Conservation (phyloP, 108 stramenopile genomes). For the Parietichytrium sp. region DNA sequence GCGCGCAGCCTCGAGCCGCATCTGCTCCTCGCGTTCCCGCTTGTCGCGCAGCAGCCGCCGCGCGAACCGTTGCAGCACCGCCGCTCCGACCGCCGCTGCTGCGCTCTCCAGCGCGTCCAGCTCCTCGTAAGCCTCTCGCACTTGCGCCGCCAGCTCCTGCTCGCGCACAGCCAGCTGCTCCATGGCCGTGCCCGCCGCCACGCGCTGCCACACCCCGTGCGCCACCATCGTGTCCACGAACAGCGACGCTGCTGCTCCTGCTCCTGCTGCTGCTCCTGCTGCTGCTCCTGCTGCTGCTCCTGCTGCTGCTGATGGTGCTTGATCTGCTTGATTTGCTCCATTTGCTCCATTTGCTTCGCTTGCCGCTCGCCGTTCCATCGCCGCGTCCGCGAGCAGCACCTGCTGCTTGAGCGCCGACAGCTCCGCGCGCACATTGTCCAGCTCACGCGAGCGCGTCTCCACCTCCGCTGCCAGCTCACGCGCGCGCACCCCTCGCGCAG, state of each 20-base stretch:
- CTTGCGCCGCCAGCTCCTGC: background rate
- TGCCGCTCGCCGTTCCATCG: too few relatives aligned
- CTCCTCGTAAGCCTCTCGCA: background rate
- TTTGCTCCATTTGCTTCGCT: too few relatives aligned
- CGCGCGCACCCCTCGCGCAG: background rate
- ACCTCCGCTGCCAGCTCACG: background rate
- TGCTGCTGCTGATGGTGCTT: too few relatives aligned
- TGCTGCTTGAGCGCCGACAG: background rate
- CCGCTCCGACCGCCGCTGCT: background rate
- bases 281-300: too few relatives aligned
- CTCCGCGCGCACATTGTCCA: background rate
- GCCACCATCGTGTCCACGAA: constrained; percentile 4
- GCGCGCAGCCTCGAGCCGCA: background rate
- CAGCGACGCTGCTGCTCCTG: background rate
- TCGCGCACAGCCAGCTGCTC: background rate
- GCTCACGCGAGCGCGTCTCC: background rate
- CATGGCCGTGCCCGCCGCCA: background rate
- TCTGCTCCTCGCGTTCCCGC: background rate
- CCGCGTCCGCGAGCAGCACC: too few relatives aligned
- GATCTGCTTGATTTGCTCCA: too few relatives aligned
- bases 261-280: too few relatives aligned
- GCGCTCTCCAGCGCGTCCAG: background rate
- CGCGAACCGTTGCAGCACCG: background rate
- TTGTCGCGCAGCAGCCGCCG: background rate
- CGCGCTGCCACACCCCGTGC: constrained; percentile 13